phyloP scores from a whole-genome alignment of 441 rosid genomes.

The Adansonia rubrostipa region DNA sequence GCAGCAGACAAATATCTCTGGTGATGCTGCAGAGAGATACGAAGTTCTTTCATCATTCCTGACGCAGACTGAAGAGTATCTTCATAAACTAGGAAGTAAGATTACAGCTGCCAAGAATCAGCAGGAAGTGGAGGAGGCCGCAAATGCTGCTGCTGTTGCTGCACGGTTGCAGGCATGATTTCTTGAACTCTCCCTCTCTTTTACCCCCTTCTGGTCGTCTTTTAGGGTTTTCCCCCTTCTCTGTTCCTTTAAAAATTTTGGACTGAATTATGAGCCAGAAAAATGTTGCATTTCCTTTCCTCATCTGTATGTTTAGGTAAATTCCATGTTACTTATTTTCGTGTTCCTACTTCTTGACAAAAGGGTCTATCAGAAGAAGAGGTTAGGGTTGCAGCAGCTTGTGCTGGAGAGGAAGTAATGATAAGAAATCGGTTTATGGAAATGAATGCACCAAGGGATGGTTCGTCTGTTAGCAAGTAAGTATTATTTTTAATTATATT shows the following conservation, averaged over 20 bases:
- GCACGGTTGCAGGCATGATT: constrained; percentile 83
- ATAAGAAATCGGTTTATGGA: constrained; percentile 92
- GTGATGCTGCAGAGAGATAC: constrained; percentile 98
- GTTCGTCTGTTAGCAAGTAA: constrained; percentile 96
- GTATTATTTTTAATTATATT: constrained; percentile 18
- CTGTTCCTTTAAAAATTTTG: constrained; percentile 1
- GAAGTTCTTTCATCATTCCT: constrained; percentile 95
- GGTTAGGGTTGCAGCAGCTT: constrained; percentile 88
- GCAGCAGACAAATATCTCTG: constrained; percentile 90
- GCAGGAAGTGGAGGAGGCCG: constrained; percentile 99
- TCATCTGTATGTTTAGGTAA: not conserved
- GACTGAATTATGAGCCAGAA: constrained; percentile 23
- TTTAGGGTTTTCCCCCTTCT: constrained; percentile 13
- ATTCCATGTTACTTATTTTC: constrained; percentile 36
- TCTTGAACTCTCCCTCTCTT: constrained; percentile 23
- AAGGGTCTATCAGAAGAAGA: constrained; percentile 99
- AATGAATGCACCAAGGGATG: constrained; percentile 97
- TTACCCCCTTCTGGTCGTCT: constrained; percentile 21
- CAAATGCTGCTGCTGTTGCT: constrained; percentile 91
- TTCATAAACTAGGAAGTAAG: constrained; percentile 89
- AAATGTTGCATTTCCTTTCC: not conserved
- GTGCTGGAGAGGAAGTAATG: constrained; percentile 98
- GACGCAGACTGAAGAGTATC: constrained; percentile 98
- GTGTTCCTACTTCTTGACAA: constrained; percentile 36
- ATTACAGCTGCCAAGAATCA: constrained; percentile 95